These are phyloP conservation scores for Trebouxia sp. DNA, from an alignment of 139 green algal genomes.

Conservation along the genomic window DNA sequence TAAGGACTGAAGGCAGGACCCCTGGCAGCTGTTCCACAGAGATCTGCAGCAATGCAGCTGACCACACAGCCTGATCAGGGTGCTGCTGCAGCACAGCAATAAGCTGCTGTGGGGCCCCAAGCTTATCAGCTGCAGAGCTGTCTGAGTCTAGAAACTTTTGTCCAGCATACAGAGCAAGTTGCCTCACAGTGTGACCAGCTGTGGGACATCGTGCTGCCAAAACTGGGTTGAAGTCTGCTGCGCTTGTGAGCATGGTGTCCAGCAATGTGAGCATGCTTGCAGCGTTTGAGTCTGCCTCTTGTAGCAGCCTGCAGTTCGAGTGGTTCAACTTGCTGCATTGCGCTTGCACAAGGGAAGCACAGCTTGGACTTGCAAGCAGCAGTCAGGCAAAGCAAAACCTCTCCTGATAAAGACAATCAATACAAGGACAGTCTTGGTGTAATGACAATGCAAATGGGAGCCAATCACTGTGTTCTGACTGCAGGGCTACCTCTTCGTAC, in stretches of 20 bases:
- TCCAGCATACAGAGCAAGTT: neutral
- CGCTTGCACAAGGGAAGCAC: no score
- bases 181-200: neutral
- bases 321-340: no score
- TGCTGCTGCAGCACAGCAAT: constrained; percentile 19
- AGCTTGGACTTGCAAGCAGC: no score
- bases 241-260: neutral
- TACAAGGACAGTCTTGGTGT: no score
- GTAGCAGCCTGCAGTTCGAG: constrained; percentile 26
- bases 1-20: constrained; percentile 2
- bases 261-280: constrained; percentile 8
- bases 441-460: neutral
- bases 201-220: neutral
- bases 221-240: neutral
- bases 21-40: neutral
- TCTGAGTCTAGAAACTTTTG: neutral
- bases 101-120: neutral
- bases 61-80: neutral
- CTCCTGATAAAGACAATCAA: no score
- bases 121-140: neutral
- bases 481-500: no score
- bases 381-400: no score
- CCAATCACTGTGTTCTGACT: no score
- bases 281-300: neutral
- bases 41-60: constrained; percentile 20